phyloP scores from a whole-genome alignment of 73 alveolate genomes.

The Stentor roeselii region DNA sequence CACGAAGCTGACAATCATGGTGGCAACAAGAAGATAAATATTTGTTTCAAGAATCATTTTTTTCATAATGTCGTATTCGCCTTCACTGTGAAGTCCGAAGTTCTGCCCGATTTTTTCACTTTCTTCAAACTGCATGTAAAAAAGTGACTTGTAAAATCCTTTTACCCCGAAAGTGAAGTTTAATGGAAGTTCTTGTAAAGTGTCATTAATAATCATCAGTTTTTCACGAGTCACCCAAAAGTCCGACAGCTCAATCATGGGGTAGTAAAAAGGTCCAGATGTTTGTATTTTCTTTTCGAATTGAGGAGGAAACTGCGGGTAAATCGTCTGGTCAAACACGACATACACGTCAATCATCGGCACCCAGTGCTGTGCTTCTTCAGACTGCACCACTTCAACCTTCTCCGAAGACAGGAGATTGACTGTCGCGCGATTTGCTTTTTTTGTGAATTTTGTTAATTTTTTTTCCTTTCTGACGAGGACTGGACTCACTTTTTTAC shows the following conservation, averaged over 20 bases:
- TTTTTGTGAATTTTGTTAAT: background rate
- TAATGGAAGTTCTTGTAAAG: constrained; percentile 36
- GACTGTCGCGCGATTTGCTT: background rate
- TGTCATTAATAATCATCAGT: constrained; percentile 44
- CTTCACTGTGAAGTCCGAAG: constrained; percentile 55
- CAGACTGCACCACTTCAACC: constrained; percentile 36
- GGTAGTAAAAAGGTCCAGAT: constrained; percentile 15
- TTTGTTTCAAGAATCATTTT: constrained; percentile 79
- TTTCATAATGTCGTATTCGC: constrained; percentile 62
- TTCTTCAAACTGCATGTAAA: constrained; percentile 47
- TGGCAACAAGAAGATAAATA: constrained; percentile 63
- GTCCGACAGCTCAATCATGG: constrained; percentile 41
- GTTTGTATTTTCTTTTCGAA: constrained; percentile 31
- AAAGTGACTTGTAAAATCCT: constrained; percentile 38
- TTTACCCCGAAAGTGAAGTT: constrained; percentile 46
- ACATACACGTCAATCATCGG: constrained; percentile 54
- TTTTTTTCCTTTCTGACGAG: background rate
- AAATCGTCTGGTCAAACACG: constrained; percentile 50
- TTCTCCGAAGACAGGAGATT: constrained; percentile 28
- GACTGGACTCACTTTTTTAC: background rate
- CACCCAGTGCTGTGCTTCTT: constrained; percentile 38
- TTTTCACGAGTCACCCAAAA: constrained; percentile 45
- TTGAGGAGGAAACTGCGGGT: constrained; percentile 65
- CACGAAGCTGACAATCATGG: constrained; percentile 74
- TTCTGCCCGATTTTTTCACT: constrained; percentile 25